Evolutionary conservation across 768 basidiomycete species (phyloP).

Genomic region (Suillus placidus): DNA sequence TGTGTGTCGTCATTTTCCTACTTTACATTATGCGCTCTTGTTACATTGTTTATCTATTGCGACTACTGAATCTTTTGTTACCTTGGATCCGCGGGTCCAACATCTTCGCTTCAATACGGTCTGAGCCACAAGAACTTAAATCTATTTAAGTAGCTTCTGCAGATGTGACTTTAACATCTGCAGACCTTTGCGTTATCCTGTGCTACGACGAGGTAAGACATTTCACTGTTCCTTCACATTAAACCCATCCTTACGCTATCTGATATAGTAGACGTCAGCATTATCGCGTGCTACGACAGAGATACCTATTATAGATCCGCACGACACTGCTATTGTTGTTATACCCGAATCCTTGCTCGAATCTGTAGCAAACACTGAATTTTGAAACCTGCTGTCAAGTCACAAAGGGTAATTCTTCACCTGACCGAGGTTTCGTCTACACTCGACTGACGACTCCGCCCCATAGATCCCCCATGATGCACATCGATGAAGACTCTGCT

Average conservation of each 20-base stretch:
- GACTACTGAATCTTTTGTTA: not conserved
- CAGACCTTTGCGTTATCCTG: not conserved
- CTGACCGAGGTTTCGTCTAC: not conserved
- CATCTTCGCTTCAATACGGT: not conserved
- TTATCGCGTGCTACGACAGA: not conserved
- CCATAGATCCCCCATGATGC: not conserved
- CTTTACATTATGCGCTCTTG: not conserved
- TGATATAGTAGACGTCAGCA: not conserved
- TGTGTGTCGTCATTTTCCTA: not conserved
- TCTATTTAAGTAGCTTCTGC: not conserved
- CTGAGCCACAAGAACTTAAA: not conserved
- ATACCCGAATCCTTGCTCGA: not conserved
- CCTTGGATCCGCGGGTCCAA: not conserved
- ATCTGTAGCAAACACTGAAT: not conserved
- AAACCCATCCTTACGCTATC: not conserved
- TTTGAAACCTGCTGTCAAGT: not conserved
- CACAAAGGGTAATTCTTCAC: not conserved
- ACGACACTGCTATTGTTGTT: not conserved
- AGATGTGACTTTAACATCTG: not conserved
- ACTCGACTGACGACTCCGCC: not conserved
- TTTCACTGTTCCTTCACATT: not conserved
- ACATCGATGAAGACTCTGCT: not conserved
- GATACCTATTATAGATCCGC: not conserved
- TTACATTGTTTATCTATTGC: not conserved
- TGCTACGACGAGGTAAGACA: not conserved